Percentiles rank a stretch among this genome's conserved stretches.
phyloP scores from a whole-genome alignment of 2,329 filamentous ascomycete species.

The Zasmidium citrigriseum region DNA sequence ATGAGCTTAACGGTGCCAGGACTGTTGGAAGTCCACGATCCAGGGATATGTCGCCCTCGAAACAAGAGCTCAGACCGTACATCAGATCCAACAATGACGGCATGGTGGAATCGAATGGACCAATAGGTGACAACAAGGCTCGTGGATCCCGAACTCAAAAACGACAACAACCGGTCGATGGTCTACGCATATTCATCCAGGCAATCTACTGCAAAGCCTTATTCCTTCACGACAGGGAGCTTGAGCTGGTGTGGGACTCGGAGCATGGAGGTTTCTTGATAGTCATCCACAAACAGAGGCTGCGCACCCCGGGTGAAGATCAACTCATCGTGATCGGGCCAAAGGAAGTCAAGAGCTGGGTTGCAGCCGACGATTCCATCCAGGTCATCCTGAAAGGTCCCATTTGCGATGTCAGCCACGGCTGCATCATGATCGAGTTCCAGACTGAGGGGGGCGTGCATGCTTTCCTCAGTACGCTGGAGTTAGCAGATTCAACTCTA shows the following conservation, averaged over 20 bases:
- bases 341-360: background rate
- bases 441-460: background rate
- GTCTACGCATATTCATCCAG: slow-evolving; percentile 2
- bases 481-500: background rate
- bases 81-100: too few species aligned
- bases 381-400: slow-evolving; percentile 14
- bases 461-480: background rate
- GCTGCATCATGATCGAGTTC: slow-evolving; percentile 15
- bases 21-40: background rate
- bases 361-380: background rate
- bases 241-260: slow-evolving; percentile 14
- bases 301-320: background rate
- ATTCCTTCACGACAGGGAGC: background rate
- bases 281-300: background rate
- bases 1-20: background rate
- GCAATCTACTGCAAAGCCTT: slow-evolving; percentile 12
- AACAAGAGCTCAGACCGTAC: too few species aligned
- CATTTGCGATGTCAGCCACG: slow-evolving; percentile 3
- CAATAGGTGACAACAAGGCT: too few species aligned
- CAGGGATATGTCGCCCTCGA: background rate
- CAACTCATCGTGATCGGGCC: slow-evolving; percentile 5
- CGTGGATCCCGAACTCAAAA: too few species aligned
- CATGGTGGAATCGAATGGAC: too few species aligned
- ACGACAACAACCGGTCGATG: too few species aligned
- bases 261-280: background rate